Evolutionary conservation across 345 rosid genomes (phyloP).

Genomic region (Lepidium sativum): DNA sequence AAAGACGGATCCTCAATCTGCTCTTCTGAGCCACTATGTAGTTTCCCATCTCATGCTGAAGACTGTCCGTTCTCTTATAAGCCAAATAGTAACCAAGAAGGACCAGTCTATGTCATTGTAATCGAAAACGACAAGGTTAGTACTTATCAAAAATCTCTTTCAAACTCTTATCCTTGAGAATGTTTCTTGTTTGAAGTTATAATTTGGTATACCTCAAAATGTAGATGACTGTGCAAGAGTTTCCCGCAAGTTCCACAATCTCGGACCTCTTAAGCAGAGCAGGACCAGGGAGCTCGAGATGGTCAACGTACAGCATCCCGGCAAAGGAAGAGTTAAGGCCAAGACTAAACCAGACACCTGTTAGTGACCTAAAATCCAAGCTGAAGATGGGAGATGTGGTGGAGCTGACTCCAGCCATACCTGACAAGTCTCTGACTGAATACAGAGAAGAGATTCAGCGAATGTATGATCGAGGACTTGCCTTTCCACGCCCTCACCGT

Average conservation of each 20-base stretch:
- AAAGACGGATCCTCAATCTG: slow-evolving; percentile 43
- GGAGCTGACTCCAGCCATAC: slow-evolving; percentile 80
- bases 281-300: slow-evolving; percentile 58
- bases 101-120: slow-evolving; percentile 72
- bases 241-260: slow-evolving; percentile 60
- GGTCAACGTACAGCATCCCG: slow-evolving; percentile 61
- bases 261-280: slow-evolving; percentile 65
- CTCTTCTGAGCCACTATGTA: slow-evolving; percentile 49
- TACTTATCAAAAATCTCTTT: not conserved
- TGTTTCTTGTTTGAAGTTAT: not conserved
- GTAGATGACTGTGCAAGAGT: slow-evolving; percentile 96
- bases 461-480: slow-evolving; percentile 65
- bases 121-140: slow-evolving; percentile 85
- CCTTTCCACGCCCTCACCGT: slow-evolving; percentile 23
- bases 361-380: slow-evolving; percentile 55
- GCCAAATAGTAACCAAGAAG: slow-evolving; percentile 47
- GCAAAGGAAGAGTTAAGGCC: slow-evolving; percentile 84
- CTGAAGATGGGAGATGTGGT: slow-evolving; percentile 95
- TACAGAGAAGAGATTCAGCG: slow-evolving; percentile 91
- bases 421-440: slow-evolving; percentile 69
- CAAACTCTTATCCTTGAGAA: not conserved
- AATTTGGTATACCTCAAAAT: not conserved
- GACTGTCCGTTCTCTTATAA: slow-evolving; percentile 75
- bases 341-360: slow-evolving; percentile 65
- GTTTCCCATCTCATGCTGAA: slow-evolving; percentile 66